Evolutionary conservation across 2,329 filamentous ascomycete species (phyloP).

Genomic region (Fusarium solani-melongenae): DNA sequence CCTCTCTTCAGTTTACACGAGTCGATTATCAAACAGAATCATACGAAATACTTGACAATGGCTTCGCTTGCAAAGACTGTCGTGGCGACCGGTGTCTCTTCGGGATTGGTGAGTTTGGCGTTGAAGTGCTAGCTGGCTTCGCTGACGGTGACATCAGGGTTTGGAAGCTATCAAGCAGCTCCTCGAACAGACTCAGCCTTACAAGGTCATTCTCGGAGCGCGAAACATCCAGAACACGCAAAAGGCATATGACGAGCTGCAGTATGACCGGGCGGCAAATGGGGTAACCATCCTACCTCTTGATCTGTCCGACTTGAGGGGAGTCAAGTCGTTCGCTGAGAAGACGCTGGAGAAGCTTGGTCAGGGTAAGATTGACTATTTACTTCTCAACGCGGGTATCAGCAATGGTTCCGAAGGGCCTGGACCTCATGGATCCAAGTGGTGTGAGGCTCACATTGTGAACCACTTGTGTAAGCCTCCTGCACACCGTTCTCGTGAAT

Average conservation of each 20-base stretch:
- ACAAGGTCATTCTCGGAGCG: conserved; percentile 62
- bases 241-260: conserved; percentile 55
- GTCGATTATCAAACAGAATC: not conserved
- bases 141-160: conserved; percentile 50
- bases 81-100: conserved; percentile 62
- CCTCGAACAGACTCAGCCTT: conserved; percentile 56
- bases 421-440: conserved; percentile 56
- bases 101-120: conserved; percentile 56
- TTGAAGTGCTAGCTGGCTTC: not conserved
- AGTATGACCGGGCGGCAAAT: conserved; percentile 54
- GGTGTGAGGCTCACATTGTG: conserved; percentile 62
- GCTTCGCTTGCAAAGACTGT: conserved; percentile 58
- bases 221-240: conserved; percentile 56
- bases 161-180: conserved; percentile 65
- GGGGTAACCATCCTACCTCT: conserved; percentile 59
- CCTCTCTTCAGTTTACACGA: not conserved
- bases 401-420: conserved; percentile 49
- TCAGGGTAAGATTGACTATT: conserved; percentile 56
- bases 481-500: not conserved
- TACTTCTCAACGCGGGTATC: conserved; percentile 63
- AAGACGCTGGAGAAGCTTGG: conserved; percentile 56
- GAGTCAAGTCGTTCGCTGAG: conserved; percentile 59
- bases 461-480: conserved; percentile 61
- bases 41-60: conserved; percentile 43
- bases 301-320: conserved; percentile 58